Evolutionary conservation across 768 basidiomycete genomes (phyloP), one percentile per base, ranked within the genome.

Genomic region (Pleurotus cornucopiae): DNA sequence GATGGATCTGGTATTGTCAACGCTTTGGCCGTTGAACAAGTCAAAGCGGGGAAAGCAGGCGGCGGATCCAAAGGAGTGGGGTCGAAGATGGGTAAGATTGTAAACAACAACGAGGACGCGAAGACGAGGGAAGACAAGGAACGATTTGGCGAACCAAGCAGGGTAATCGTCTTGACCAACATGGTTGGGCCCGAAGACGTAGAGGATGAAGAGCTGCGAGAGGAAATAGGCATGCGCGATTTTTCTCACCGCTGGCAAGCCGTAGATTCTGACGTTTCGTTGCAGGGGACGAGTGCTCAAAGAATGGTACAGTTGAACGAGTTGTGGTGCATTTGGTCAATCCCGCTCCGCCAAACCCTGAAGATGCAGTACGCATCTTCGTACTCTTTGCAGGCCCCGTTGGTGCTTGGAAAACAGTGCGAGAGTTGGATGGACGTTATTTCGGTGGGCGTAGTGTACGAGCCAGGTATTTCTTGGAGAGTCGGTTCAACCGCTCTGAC

Each of bases 351-450:
- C 59, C 69, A 2, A 77, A 86, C 47, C 76, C 83, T 2, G 85
- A 86, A n/a, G 88, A 93, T n/a, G 85, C 87, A 1, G 88, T 97
- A 3, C 86, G 94, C 51, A 87, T 98, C 54, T 98, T 97, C 66
- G 88, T 98, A 13, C 73, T 90, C 52, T 98, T 96, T 64, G 85
- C 86, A 0, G 96, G 95, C 1, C 91, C 91, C 4, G 94, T 82
- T 0, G 96, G 93, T 9, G 96, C 95, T 5, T 98, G 94, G 95
- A 92, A 93, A 70, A 94, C 93, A 0, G 91, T 95, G 2, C 83
- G 93, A 47, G 94, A 96, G 67, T 77, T 98, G 52, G 93, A 98
- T 63, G 96, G 94, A 18, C 79, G 95, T 25, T 96, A 82, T 67
- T 98, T 98, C 65, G 94, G 90, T 11, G 96, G 96, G 7, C 78